phyloP scores from a whole-genome alignment of 2,329 filamentous ascomycete species.

The Sarocladium brachiariae region DNA sequence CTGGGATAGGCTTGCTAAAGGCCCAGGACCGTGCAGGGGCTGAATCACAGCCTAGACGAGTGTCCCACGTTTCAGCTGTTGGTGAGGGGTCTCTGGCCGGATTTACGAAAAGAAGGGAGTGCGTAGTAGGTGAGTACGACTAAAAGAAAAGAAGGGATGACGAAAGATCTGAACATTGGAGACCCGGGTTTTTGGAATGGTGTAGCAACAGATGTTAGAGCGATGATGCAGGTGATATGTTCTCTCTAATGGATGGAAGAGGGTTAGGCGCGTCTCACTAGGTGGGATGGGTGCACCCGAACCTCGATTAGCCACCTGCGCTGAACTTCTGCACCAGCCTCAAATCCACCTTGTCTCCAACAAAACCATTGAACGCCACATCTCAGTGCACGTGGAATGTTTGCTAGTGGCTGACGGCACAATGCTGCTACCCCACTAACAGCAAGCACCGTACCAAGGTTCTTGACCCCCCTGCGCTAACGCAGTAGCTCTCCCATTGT shows the following conservation, averaged over 20 bases:
- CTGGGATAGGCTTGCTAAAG: not conserved
- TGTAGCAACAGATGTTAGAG: constrained; percentile 1
- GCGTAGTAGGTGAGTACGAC: not conserved
- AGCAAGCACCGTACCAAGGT: not conserved
- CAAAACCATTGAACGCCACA: not conserved
- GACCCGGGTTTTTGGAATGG: not conserved
- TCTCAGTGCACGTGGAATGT: not conserved
- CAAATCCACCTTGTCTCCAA: not conserved
- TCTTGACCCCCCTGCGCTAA: not conserved
- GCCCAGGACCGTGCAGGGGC: not conserved
- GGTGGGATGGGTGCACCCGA: not conserved
- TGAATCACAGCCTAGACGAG: not conserved
- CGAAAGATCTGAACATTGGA: not conserved
- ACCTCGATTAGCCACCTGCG: not conserved
- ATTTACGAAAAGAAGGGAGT: not conserved
- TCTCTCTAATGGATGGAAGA: not conserved
- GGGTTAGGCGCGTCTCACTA: too few species aligned
- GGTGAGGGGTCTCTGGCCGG: constrained; percentile 1
- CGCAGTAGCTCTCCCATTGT: constrained; percentile 5
- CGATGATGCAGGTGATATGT: not conserved
- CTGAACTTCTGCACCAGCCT: not conserved
- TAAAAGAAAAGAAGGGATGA: too few species aligned
- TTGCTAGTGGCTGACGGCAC: not conserved
- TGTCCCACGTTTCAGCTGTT: constrained; percentile 6
- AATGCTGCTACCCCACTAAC: not conserved